Percentiles rank a stretch among this genome's conserved stretches.
Evolutionary conservation across 148 eudicot genomes (phyloP).

Genomic region (Rhododendron williamsianum): DNA sequence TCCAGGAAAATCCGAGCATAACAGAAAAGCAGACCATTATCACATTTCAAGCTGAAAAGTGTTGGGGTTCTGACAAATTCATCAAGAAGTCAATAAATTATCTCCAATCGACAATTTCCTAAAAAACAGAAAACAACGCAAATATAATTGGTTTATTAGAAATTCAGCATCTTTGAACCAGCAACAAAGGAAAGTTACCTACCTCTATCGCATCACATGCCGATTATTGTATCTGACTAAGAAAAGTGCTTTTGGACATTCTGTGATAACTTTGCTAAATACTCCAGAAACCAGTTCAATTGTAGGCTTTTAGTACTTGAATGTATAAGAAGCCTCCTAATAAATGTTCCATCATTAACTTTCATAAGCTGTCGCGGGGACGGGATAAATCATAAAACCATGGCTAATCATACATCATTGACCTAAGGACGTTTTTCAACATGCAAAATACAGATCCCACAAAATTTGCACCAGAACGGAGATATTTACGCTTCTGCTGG

Average conservation of each 20-base stretch:
- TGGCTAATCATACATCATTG: neutral
- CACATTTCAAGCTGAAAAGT: neutral
- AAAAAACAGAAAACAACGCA: neutral
- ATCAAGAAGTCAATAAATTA: neutral
- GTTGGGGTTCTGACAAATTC: neutral
- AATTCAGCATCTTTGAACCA: neutral
- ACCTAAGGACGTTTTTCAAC: neutral
- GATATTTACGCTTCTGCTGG: neutral
- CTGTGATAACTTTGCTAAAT: neutral
- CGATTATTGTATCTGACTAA: neutral
- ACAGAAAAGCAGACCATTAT: neutral
- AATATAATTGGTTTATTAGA: neutral
- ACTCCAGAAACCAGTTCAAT: neutral
- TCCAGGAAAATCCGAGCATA: neutral
- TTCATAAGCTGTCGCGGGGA: neutral
- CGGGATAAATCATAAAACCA: neutral
- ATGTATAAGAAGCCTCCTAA: neutral
- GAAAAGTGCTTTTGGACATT: neutral
- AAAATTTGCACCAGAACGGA: neutral
- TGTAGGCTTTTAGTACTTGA: neutral
- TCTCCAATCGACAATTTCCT: neutral
- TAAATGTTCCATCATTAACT: neutral
- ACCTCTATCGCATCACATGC: neutral
- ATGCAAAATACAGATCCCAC: neutral
- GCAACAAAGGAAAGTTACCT: neutral